These are phyloP conservation scores for Tetrastigma voinierianum DNA, from an alignment of 164 flowering plant genomes.

Conservation along the genomic window DNA sequence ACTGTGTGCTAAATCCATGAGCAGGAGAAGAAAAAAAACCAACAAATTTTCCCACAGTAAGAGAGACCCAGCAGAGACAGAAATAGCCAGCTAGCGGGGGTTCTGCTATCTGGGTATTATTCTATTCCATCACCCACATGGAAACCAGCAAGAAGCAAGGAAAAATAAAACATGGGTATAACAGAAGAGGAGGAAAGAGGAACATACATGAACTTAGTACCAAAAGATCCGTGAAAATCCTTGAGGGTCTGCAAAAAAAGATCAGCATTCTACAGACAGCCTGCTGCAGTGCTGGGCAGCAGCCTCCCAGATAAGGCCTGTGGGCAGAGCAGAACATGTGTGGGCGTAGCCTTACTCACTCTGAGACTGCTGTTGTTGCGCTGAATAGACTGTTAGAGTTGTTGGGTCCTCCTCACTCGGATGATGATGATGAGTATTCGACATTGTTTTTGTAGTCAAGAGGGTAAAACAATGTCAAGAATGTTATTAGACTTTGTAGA, in stretches of 20 bases:
- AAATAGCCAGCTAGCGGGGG: no score
- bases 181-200: not conserved
- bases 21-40: no score
- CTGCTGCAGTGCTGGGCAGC: slow-evolving; percentile 46
- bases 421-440: slow-evolving; percentile 3
- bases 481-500: no score
- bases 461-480: no score
- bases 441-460: slow-evolving; percentile 1
- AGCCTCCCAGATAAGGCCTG: slow-evolving; percentile 33
- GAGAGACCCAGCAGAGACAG: no score
- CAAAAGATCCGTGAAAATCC: slow-evolving; percentile 44
- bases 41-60: no score
- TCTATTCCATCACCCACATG: no score
- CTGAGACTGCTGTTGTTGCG: slow-evolving; percentile 1
- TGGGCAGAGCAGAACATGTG: not conserved
- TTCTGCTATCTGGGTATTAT: no score
- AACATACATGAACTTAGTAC: slow-evolving; percentile 58
- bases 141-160: not conserved
- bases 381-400: slow-evolving; percentile 1
- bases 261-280: slow-evolving; percentile 40
- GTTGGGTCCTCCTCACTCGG: slow-evolving; percentile 4
- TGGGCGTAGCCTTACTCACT: slow-evolving; percentile 3
- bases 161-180: slow-evolving; percentile 1
- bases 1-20: no score
- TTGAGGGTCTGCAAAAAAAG: slow-evolving; percentile 57